These are phyloP conservation scores for Boletus reticulatus DNA, from an alignment of 768 basidiomycete species.

Conservation along the genomic window DNA sequence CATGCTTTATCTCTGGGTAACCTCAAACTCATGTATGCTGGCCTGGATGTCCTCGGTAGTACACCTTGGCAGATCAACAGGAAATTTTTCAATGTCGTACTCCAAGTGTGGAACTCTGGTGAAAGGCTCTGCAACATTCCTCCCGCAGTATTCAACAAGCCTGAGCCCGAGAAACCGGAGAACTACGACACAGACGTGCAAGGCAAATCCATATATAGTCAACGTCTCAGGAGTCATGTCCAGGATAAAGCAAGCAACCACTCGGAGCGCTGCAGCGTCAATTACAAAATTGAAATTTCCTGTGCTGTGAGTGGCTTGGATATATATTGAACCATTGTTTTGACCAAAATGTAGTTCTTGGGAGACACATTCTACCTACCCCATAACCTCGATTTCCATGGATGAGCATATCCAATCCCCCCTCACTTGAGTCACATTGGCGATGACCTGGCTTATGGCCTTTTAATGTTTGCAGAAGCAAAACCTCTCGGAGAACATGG, in stretches of 20 bases:
- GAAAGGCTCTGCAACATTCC: slow-evolving; percentile 83
- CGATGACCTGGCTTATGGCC: slow-evolving; percentile 86
- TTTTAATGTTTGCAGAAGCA: slow-evolving; percentile 78
- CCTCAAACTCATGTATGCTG: slow-evolving; percentile 82
- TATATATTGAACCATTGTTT: not conserved
- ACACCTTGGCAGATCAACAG: slow-evolving; percentile 92
- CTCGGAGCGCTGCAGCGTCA: slow-evolving; percentile 88
- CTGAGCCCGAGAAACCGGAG: too few relatives aligned
- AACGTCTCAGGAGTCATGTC: slow-evolving; percentile 50
- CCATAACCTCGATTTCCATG: slow-evolving; percentile 97
- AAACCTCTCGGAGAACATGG: slow-evolving; percentile 83
- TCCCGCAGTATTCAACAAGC: slow-evolving; percentile 55
- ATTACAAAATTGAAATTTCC: slow-evolving; percentile 97
- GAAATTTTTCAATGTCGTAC: slow-evolving; percentile 68
- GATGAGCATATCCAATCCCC: slow-evolving; percentile 94
- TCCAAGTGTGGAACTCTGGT: slow-evolving; percentile 86
- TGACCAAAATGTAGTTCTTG: slow-evolving; percentile 56
- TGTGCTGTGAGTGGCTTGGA: slow-evolving; percentile 59
- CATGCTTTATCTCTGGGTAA: slow-evolving; percentile 72
- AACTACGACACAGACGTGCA: too few relatives aligned
- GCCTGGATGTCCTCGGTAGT: slow-evolving; percentile 84
- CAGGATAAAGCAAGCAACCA: slow-evolving; percentile 77
- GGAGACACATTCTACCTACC: slow-evolving; percentile 88
- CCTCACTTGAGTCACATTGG: slow-evolving; percentile 95
- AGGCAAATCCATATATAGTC: slow-evolving; percentile 48